Base-by-base conservation (phyloP, 768 basidiomycete species). In the Amanita muscaria region DNA sequence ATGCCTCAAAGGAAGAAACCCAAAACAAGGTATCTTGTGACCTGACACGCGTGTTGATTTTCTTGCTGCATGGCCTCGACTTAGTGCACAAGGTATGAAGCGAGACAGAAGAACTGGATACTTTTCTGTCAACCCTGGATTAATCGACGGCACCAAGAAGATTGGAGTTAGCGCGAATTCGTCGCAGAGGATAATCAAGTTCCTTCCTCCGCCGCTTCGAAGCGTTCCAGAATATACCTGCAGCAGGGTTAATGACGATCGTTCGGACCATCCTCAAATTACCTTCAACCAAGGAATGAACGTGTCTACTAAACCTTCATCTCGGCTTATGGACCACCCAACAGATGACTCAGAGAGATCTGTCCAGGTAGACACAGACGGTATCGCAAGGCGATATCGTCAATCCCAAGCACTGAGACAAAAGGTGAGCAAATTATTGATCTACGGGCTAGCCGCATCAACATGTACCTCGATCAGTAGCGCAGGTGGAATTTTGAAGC, bases 161-260 rank as follows among this genome's bases (percentile, higher is more conserved):
- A 35, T 23, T 1, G 44, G 44, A 3, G 31, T 45, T 9, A 45
- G 44, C 21, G 23, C 44, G 3, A 38, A n/a, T 1, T 45, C 44
- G 10, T 12, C 35, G 5, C 25, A 15, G 36, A 32, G 46, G 18
- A 30, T 47, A 11, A 41, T 47, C 11, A 47, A 25, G 4, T 47
- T 47, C 39, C 23, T 47, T 19, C 46, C 46, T 4, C 46, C 46
- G 14, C 38, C 46, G 3, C 22, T 47, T 12, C 11, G 23, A 40
- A 21, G 6, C 21, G 36, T 7, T 11, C 18, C 35, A 16, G 36
- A 34, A 16, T 12, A 4, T 10, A 9, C 18, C 36, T 16, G 16
- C 6, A 29, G 12, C 6, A 12, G 12, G 27, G 27, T 12, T 6
- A 29, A 29, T 6, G 27, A 6, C 12, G 6, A 6, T 6, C 27